Conservation (phyloP, 2,329 filamentous ascomycete species). For the Chaetothyriales sp. region DNA sequence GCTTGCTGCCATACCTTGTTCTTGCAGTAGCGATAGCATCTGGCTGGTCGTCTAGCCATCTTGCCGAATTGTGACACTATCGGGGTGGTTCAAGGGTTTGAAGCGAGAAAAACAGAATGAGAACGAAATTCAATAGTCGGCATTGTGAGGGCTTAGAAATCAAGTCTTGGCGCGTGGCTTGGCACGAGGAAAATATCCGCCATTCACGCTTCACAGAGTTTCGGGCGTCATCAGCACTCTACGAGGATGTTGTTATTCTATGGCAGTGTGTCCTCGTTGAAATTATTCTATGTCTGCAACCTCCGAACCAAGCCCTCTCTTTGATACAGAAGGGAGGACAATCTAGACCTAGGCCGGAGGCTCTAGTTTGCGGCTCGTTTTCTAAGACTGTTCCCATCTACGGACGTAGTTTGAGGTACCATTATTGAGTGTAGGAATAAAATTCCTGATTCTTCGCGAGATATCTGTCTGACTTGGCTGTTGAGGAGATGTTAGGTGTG, state of each 20-base stretch:
- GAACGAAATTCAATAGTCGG: neutral
- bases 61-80: constrained; percentile 46
- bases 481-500: neutral
- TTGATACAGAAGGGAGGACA: constrained; percentile 1
- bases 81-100: constrained; percentile 9
- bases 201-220: no score
- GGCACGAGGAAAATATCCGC: no score
- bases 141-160: neutral
- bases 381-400: constrained; percentile 1
- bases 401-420: neutral
- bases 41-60: constrained; percentile 98
- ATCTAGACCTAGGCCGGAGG: constrained; percentile 2
- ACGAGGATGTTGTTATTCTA: neutral
- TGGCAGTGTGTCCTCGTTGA: neutral
- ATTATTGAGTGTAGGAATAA: neutral
- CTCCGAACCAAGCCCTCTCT: constrained; percentile 1
- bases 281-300: constrained; percentile 1
- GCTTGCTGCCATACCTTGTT: constrained; percentile 65
- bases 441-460: no score
- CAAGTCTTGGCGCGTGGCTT: neutral
- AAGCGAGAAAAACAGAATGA: neutral
- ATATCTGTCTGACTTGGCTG: no score
- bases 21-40: constrained; percentile 99
- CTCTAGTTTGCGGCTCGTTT: constrained; percentile 2
- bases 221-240: no score